Evolutionary conservation across 768 basidiomycete genomes (phyloP), one percentile per base, ranked within the genome.

Genomic region (Rhizopogon vesiculosus): DNA sequence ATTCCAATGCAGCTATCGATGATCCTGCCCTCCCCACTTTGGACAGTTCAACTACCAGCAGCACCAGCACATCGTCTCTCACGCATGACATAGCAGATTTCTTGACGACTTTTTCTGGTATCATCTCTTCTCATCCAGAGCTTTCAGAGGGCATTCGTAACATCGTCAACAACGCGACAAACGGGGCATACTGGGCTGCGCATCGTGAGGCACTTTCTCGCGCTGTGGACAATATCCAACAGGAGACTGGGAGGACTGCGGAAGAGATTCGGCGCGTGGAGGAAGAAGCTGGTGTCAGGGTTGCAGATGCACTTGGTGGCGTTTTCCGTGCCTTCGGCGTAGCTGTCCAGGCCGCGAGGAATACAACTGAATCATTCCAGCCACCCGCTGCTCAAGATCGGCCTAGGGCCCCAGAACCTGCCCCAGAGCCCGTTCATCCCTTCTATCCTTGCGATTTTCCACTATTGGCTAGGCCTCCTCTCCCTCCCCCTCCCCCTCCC

Each of bases 121-220:
- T 84, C 31, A 65, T 91, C 42, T 72, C 79, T 0, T 67, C 80
- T 5, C 87, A 91, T 61, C 90, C 90, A 4, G 88, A 92, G 59
- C 68, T 92, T 10, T 79, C 85, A 3, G 84, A 87, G 54, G 79
- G 78, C 43, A 65, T 92, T 54, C 84, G 82, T 55, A 84, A 80
- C 63, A 80, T 92, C 35, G 66, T 83, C 44, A 72, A 73, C 49
- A 88, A 91, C 60, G 74, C 85, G 4, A 74, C 77, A 5, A 81
- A 74, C 50, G 89, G 88, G 22, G 74, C 78, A 8, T 91, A 92
- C 64, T 92, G 87, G 88, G 67, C 72, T 38, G 68, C 76, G 29
- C 86, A 89, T 62, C 80, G 85, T 46, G 79, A 80, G 8, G 72
- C 79, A 3, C 68, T 89, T 43, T 78, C 82, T 7, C 79, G 80